Percentiles rank a stretch among this genome's conserved stretches.
These are phyloP conservation scores for Suillus cothurnatus DNA, from an alignment of 768 basidiomycete species.

Conservation along the genomic window DNA sequence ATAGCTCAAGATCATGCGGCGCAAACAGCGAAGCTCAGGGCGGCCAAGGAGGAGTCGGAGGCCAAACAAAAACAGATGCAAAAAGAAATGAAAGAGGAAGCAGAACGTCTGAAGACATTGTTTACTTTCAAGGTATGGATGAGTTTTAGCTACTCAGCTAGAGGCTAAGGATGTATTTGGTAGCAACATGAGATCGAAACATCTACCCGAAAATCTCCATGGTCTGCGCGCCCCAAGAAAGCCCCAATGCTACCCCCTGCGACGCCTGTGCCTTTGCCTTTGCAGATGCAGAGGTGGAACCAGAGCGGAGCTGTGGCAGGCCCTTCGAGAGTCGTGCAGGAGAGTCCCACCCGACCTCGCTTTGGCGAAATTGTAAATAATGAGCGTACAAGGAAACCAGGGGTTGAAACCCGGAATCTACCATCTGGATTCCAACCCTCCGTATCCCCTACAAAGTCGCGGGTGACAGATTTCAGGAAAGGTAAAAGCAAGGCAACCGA, in stretches of 20 bases:
- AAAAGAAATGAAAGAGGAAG: slow-evolving; percentile 65
- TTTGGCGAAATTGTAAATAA: slow-evolving; percentile 32
- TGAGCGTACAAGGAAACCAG: slow-evolving; percentile 22
- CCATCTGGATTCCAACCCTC: slow-evolving; percentile 30
- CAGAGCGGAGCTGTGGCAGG: slow-evolving; percentile 25
- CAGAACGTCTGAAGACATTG: slow-evolving; percentile 70
- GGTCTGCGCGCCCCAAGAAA: slow-evolving; percentile 47
- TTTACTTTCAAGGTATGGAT: slow-evolving; percentile 64
- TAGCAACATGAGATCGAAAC: slow-evolving; percentile 74
- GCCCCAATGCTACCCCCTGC: slow-evolving; percentile 38
- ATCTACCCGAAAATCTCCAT: slow-evolving; percentile 50
- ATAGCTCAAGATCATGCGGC: slow-evolving; percentile 58
- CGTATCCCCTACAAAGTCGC: slow-evolving; percentile 18
- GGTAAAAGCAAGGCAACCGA: slow-evolving; percentile 19
- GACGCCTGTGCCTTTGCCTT: slow-evolving; percentile 41
- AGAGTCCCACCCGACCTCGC: slow-evolving; percentile 42
- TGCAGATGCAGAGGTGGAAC: slow-evolving; percentile 42
- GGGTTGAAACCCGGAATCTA: slow-evolving; percentile 21
- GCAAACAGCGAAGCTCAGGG: slow-evolving; percentile 56
- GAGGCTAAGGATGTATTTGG: slow-evolving; percentile 16
- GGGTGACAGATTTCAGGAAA: slow-evolving; percentile 12
- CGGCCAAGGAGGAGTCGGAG: slow-evolving; percentile 64
- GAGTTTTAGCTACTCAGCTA: slow-evolving; percentile 7
- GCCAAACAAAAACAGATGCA: slow-evolving; percentile 55
- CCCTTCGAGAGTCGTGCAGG: slow-evolving; percentile 31